A percentile compares a stretch with the other conserved stretches of the same genome.
Evolutionary conservation across 2,329 filamentous ascomycete genomes (phyloP).

Genomic region (Xylaria sp.): DNA sequence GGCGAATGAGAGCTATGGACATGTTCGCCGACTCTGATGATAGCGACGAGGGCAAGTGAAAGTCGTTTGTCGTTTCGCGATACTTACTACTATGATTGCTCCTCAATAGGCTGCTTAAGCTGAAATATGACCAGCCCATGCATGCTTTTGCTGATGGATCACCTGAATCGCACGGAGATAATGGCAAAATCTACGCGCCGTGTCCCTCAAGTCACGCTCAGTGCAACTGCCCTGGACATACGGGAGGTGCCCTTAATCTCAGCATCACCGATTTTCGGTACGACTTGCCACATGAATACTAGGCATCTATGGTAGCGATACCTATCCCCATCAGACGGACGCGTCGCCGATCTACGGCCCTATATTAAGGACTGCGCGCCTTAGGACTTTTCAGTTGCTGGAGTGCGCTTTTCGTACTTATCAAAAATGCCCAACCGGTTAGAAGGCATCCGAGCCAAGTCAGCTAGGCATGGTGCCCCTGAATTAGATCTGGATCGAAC

Average conservation of each 20-base stretch:
- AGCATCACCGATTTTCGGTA: no score
- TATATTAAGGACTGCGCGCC: not conserved
- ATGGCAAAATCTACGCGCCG: not conserved
- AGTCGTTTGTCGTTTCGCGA: not conserved
- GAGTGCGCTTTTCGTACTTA: not conserved
- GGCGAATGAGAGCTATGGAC: conserved; percentile 70
- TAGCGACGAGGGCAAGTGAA: conserved; percentile 33
- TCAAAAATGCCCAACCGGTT: not conserved
- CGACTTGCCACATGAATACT: not conserved
- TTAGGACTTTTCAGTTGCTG: not conserved
- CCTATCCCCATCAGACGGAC: not conserved
- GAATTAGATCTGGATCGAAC: not conserved
- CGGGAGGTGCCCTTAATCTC: no score
- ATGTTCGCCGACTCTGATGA: conserved; percentile 80
- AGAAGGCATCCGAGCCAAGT: not conserved
- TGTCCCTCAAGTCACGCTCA: not conserved
- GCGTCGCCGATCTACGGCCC: not conserved
- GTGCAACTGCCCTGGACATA: no score
- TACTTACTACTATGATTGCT: not conserved
- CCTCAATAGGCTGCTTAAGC: not conserved
- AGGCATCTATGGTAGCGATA: not conserved
- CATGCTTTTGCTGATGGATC: not conserved
- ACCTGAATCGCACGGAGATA: not conserved
- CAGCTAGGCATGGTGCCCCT: not conserved
- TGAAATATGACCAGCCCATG: not conserved